Evolutionary conservation across 1,139 yeast species (phyloP), one percentile per base, ranked within the genome.

Genomic region (Pichia sp.): DNA sequence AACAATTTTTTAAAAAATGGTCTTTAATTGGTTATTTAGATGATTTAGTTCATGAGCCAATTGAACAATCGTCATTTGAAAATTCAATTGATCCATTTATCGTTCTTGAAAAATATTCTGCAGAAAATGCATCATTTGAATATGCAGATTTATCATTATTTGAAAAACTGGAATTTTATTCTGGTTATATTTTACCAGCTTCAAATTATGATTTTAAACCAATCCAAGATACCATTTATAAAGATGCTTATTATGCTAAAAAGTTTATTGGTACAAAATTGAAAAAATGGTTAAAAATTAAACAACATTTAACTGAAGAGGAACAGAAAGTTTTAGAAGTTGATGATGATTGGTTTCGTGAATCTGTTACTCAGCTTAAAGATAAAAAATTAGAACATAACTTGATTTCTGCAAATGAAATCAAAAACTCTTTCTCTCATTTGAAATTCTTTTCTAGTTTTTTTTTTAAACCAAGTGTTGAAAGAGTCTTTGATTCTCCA

Each of bases 1-100:
- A 54, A 11, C 53, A 53, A 5, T 55, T 56, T 26, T 56, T 50
- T 36, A 38, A 50, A 10, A 57, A 55, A 36, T 47, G 59, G 42
- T 46, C 47, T 18, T 29, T 51, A 3, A 49, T 57, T 46, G 52
- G 55, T 15, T 50, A 42, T 31, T 29, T 58, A 6, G 62, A 58
- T 40, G 59, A 55, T 26, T 41, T 58, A 23, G 48, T 57, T 8
- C 49, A 56, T 37, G 62, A 58, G 43, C 55, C 57, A 18, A 47
- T 58, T 25, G 52, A 53, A 14, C 35, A 39, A 3, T 37, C 51
- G 2, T 27, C 47, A 0, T 50, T 49, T 30, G 43, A 53, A 26
- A 47, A 45, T 22, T 50, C 59, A 6, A 18, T 42, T 28, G 49
- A 53, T 33, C 61, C 61, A 3, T 46, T 47, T 8, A 38, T 36